Conservation (phyloP, 1,139 yeast genomes). For the Geotrichum phurueaensis region DNA sequence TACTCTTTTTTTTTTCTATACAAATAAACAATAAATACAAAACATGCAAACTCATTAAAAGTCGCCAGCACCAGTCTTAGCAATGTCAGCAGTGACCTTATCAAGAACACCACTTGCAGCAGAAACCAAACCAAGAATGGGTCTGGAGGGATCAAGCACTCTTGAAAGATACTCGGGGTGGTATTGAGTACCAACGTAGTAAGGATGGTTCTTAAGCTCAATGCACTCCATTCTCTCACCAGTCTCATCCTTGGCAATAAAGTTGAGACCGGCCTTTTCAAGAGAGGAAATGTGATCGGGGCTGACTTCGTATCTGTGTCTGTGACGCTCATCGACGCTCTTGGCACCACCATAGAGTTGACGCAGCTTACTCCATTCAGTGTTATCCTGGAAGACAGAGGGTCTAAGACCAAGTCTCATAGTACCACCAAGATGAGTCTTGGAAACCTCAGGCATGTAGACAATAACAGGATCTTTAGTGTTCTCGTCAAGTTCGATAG, state of each 20-base stretch:
- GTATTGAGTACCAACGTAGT: slow-evolving; percentile 92
- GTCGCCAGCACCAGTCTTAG: slow-evolving; percentile 8
- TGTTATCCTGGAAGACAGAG: slow-evolving; percentile 66
- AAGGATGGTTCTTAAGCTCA: slow-evolving; percentile 77
- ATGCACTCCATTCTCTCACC: slow-evolving; percentile 91
- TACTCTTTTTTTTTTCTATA: neutral
- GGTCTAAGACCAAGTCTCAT: slow-evolving; percentile 96
- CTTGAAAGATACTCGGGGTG: slow-evolving; percentile 97
- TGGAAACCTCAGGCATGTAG: slow-evolving; percentile 98
- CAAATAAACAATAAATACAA: slow-evolving; percentile 7
- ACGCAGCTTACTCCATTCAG: slow-evolving; percentile 69
- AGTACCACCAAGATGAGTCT: slow-evolving; percentile 94
- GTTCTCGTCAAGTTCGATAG: slow-evolving; percentile 74
- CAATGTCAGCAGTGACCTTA: slow-evolving; percentile 37
- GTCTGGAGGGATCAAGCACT: slow-evolving; percentile 93
- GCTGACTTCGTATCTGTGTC: slow-evolving; percentile 97
- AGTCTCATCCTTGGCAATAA: slow-evolving; percentile 89
- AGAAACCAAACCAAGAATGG: slow-evolving; percentile 92
- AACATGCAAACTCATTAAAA: slow-evolving; percentile 4
- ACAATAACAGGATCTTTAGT: slow-evolving; percentile 75
- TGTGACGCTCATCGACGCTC: slow-evolving; percentile 84
- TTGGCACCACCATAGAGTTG: slow-evolving; percentile 71
- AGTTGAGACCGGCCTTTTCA: slow-evolving; percentile 73
- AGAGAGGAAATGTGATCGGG: slow-evolving; percentile 67
- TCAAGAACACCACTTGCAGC: slow-evolving; percentile 81